Evolutionary conservation across 1,139 yeast genomes (phyloP).

Genomic region (Candida freyschussii): DNA sequence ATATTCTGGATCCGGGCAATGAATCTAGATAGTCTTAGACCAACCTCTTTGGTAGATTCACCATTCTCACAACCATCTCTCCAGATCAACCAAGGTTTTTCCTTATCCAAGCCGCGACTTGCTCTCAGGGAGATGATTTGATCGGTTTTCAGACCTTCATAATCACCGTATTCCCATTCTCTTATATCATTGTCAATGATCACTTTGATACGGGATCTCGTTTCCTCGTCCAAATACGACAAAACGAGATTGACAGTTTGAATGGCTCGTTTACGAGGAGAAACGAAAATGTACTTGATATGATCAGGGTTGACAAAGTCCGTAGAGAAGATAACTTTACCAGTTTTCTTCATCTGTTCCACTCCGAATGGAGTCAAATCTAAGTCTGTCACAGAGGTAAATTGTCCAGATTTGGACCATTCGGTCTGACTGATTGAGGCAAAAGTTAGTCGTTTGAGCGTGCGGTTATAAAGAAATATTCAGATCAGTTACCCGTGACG

Average conservation of each 20-base stretch:
- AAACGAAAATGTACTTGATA: conserved; percentile 61
- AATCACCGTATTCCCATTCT: conserved; percentile 97
- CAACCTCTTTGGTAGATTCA: conserved; percentile 62
- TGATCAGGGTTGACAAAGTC: conserved; percentile 58
- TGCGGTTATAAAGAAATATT: not conserved
- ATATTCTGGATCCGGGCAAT: conserved; percentile 57
- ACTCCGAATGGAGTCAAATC: conserved; percentile 76
- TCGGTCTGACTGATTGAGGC: conserved; percentile 63
- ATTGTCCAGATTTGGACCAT: conserved; percentile 92
- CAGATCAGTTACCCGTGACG: conserved; percentile 53
- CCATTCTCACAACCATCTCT: conserved; percentile 91
- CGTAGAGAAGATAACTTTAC: conserved; percentile 60
- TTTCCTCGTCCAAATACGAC: conserved; percentile 44
- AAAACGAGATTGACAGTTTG: conserved; percentile 62
- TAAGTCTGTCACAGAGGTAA: conserved; percentile 81
- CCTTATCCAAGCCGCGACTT: conserved; percentile 54
- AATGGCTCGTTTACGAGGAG: conserved; percentile 78
- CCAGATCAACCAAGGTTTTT: conserved; percentile 78
- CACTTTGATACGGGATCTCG: conserved; percentile 39
- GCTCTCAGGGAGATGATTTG: conserved; percentile 61
- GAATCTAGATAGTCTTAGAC: conserved; percentile 62
- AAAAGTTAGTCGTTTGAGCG: no score
- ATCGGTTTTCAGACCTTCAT: conserved; percentile 73
- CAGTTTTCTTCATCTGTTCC: conserved; percentile 69
- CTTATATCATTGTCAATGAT: conserved; percentile 64